Evolutionary conservation across 2,329 filamentous ascomycete genomes (phyloP), one percentile per base, ranked within the genome.

Genomic region (Mycocentrospora acerina): DNA sequence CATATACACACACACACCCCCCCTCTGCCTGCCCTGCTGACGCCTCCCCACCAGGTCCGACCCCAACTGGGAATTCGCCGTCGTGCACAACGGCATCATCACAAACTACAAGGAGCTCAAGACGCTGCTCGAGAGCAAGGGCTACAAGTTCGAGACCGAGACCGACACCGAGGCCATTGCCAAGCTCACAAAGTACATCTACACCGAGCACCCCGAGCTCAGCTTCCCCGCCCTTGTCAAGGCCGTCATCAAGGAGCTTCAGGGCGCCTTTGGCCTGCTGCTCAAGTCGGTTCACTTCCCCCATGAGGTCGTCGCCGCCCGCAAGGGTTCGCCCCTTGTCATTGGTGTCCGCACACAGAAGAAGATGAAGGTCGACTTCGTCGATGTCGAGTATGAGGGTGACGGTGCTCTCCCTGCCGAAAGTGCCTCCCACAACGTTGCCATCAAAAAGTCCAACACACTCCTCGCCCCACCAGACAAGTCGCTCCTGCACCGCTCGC

Each of bases 21-120:
- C 35, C 18, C 24, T 24, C 11, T 31, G 15, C 29, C 26, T 45
- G 31, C 33, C 15, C 19, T 27, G 44, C 60, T 64, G 50, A 63
- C 42, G 29, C 30, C 35, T 15, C 28, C 32, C 19, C 32, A 25
- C 15, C 44, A 94, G 90, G 72, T 97, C 91, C 54, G 93, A 98
- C 71, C 82, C 86, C 60, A 88, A 76, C 63, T 98, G 91, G 90
- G 87, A 98, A 75, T 98, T 98, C 72, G 81, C 88, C 54, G 85
- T 98, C 60, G 93, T 97, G 46, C 93, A 98, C 85, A 98, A 98
- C 75, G 93, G 93, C 67, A 98, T 98, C 80, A 98, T 98, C 74
- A 98, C 93, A 77, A 98, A 98, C 82, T 98, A 98, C 83, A 98
- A 98, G 81, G 93, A 98, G 76, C 78, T 98, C 62, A 95, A 91